phyloP scores from a whole-genome alignment of 2,329 filamentous ascomycete genomes.

The Aphanocladium album region DNA sequence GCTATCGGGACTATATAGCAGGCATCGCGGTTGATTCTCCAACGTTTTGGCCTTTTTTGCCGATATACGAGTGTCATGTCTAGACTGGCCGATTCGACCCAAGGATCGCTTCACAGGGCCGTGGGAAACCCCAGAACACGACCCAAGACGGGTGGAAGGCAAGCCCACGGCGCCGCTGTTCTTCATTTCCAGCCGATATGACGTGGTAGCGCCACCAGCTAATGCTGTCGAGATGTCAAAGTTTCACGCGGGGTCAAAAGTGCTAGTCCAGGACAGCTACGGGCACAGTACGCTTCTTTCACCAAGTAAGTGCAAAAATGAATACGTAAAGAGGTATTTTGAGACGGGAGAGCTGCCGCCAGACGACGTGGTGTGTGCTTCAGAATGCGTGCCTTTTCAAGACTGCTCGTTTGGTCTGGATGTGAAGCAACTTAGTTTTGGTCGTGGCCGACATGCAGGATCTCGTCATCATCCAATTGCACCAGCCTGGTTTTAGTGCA shows the following conservation, averaged over 20 bases:
- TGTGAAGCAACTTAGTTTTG: too few species aligned
- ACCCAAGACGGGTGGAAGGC: not conserved
- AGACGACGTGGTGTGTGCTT: conserved; percentile 15
- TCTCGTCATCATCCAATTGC: too few species aligned
- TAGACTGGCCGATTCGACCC: not conserved
- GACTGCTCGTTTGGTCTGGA: not conserved
- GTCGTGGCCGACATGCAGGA: too few species aligned
- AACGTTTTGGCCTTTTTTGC: conserved; percentile 25
- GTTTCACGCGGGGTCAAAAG: not conserved
- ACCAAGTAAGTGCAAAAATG: conserved; percentile 13
- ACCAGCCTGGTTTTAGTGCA: too few species aligned
- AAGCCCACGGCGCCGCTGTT: not conserved
- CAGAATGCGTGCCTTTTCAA: conserved; percentile 18
- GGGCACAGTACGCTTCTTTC: too few species aligned
- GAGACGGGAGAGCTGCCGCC: conserved; percentile 18
- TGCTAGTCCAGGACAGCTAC: not conserved
- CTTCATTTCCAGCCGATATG: not conserved
- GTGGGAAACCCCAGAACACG: not conserved
- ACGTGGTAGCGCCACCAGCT: not conserved
- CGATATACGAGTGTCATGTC: conserved; percentile 15
- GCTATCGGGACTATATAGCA: conserved; percentile 17
- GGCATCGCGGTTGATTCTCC: conserved; percentile 19
- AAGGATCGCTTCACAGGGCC: not conserved
- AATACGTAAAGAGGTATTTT: conserved; percentile 19
- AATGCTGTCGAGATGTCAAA: not conserved